A percentile compares a stretch with the other conserved stretches of the same genome.
phyloP scores from a whole-genome alignment of 2,329 filamentous ascomycete genomes.

The Oidium heveae region DNA sequence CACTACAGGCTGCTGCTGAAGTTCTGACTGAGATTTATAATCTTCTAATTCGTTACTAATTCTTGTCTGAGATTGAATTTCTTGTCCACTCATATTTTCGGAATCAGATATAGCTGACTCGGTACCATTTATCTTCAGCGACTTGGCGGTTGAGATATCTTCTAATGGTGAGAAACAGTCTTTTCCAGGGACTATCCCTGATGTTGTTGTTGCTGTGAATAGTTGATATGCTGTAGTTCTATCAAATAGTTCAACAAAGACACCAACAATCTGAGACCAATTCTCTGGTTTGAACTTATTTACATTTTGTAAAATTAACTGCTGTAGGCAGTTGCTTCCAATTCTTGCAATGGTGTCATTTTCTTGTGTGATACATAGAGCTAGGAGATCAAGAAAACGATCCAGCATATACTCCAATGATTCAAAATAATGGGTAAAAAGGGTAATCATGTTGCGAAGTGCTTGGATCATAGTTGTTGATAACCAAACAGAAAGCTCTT shows the following conservation, averaged over 20 bases:
- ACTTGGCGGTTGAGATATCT: constrained; percentile 21
- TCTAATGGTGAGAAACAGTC: constrained; percentile 18
- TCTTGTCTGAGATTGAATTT: constrained; percentile 9
- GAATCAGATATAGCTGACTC: constrained; percentile 13
- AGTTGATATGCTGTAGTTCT: constrained; percentile 85
- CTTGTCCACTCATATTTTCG: constrained; percentile 12
- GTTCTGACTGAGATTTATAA: constrained; percentile 50
- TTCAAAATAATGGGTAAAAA: constrained; percentile 97
- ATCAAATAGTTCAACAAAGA: constrained; percentile 89
- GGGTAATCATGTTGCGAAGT: constrained; percentile 87
- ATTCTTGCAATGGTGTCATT: constrained; percentile 97
- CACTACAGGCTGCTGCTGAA: constrained; percentile 71
- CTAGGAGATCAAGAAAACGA: constrained; percentile 81
- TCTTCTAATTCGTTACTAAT: constrained; percentile 32
- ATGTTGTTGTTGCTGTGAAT: constrained; percentile 53
- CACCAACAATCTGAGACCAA: constrained; percentile 83
- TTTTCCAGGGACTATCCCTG: constrained; percentile 28
- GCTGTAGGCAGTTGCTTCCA: constrained; percentile 91
- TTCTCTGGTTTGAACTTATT: constrained; percentile 68
- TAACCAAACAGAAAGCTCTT: constrained; percentile 93
- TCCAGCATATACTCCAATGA: constrained; percentile 94
- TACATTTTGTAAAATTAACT: constrained; percentile 89
- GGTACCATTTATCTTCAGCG: constrained; percentile 34
- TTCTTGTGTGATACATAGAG: constrained; percentile 93
- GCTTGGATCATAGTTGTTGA: constrained; percentile 99